phyloP scores from a whole-genome alignment of 2,329 filamentous ascomycete species.

The Epichloe coenophiala region DNA sequence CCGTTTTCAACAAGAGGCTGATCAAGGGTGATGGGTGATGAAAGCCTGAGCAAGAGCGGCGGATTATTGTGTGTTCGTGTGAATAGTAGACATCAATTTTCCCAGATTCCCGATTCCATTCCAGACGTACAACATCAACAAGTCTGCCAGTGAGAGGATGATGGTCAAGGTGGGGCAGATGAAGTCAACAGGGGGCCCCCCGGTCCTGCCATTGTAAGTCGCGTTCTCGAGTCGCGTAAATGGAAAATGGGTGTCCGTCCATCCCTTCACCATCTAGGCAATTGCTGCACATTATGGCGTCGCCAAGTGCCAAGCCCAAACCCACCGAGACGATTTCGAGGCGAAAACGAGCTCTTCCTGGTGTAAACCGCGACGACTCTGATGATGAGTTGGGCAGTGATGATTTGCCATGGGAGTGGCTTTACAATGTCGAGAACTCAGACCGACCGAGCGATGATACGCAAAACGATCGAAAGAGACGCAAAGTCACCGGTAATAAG shows the following conservation, averaged over 20 bases:
- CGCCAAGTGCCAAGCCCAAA: slow-evolving; percentile 9
- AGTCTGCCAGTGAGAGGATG: neutral
- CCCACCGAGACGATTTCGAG: slow-evolving; percentile 9
- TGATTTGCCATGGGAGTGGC: slow-evolving; percentile 67
- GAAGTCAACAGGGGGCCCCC: neutral
- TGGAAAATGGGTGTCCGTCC: neutral
- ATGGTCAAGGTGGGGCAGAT: neutral
- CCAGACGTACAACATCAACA: too few species aligned
- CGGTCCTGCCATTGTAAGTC: slow-evolving; percentile 6
- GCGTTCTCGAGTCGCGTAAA: slow-evolving; percentile 20
- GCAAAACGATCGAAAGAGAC: slow-evolving; percentile 21
- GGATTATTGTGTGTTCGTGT: too few species aligned
- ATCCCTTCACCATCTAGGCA: slow-evolving; percentile 2
- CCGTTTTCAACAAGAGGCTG: too few species aligned
- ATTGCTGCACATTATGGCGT: slow-evolving; percentile 11
- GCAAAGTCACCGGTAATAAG: slow-evolving; percentile 23
- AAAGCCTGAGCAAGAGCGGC: too few species aligned
- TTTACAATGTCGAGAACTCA: slow-evolving; percentile 40
- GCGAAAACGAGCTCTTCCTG: slow-evolving; percentile 23
- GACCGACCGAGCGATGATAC: slow-evolving; percentile 12
- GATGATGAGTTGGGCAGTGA: slow-evolving; percentile 73
- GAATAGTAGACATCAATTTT: too few species aligned
- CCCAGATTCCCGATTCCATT: too few species aligned
- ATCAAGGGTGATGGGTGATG: too few species aligned
- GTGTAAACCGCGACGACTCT: slow-evolving; percentile 62